These are phyloP conservation scores for Apophysomyces sp. DNA, from an alignment of 371 early-diverging fungal genomes.

Conservation along the genomic window DNA sequence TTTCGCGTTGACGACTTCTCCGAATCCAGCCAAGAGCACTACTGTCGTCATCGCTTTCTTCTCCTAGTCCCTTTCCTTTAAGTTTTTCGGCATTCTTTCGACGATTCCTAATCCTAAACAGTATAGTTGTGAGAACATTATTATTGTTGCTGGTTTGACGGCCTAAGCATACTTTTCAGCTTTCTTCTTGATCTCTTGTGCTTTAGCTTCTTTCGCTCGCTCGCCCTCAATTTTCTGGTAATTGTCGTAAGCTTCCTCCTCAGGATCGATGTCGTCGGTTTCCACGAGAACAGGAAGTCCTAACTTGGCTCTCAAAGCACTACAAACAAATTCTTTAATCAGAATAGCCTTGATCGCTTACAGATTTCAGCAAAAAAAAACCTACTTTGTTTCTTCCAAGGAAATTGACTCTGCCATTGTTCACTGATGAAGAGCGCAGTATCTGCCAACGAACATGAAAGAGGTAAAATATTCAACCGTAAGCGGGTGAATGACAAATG, in stretches of 20 bases:
- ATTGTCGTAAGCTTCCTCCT: slow-evolving; percentile 66
- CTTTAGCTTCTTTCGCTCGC: slow-evolving; percentile 44
- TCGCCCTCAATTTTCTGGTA: slow-evolving; percentile 53
- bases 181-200: slow-evolving; percentile 44
- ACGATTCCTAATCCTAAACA: slow-evolving; percentile 58
- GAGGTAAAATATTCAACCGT: too few relatives aligned
- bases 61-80: slow-evolving; percentile 72
- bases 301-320: slow-evolving; percentile 64
- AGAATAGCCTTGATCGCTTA: background rate
- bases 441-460: too few relatives aligned
- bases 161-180: slow-evolving; percentile 54
- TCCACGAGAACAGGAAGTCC: slow-evolving; percentile 71
- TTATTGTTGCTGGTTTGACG: background rate
- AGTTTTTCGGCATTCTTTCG: slow-evolving; percentile 58
- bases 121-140: background rate
- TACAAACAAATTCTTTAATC: slow-evolving; percentile 12
- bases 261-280: slow-evolving; percentile 40
- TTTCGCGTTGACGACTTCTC: slow-evolving; percentile 48
- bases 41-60: slow-evolving; percentile 59
- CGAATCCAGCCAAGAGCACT: slow-evolving; percentile 67
- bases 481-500: too few relatives aligned
- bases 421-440: background rate
- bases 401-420: slow-evolving; percentile 47
- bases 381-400: slow-evolving; percentile 68
- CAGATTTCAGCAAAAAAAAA: background rate